Conservation (phyloP, 2,329 filamentous ascomycete genomes). For the Cordyceps cateniannulata region DNA sequence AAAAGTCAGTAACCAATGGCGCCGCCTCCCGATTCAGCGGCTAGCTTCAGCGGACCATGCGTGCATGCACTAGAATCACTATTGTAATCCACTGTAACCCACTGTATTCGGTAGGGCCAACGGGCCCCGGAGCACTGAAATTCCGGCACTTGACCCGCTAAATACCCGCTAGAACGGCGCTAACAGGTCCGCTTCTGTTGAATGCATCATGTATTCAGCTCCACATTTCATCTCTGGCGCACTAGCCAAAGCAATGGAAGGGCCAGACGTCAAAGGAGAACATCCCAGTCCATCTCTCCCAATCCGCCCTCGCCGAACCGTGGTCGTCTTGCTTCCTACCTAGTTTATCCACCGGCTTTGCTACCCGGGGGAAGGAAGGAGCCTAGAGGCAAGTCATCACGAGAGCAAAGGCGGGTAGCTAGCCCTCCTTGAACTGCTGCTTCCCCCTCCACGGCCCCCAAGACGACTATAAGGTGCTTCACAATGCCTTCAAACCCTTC, state of each 20-base stretch:
- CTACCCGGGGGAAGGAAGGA: not conserved
- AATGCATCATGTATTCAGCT: not conserved
- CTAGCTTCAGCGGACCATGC: not conserved
- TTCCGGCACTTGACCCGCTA: no score
- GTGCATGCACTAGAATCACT: not conserved
- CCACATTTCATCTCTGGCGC: slow-evolving; percentile 10
- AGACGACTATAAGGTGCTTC: not conserved
- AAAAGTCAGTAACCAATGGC: not conserved
- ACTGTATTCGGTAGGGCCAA: no score
- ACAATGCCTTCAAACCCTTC: not conserved
- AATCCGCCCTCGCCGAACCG: not conserved
- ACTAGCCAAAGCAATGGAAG: not conserved
- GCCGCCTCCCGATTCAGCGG: not conserved
- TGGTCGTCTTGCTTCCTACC: not conserved
- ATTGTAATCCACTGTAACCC: not conserved
- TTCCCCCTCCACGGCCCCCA: not conserved
- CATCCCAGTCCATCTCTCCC: not conserved
- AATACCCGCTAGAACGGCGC: no score
- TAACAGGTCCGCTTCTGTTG: not conserved
- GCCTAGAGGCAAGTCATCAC: not conserved
- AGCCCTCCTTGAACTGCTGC: not conserved
- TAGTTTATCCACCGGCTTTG: not conserved
- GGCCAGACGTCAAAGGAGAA: not conserved
- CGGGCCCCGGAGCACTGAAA: no score
- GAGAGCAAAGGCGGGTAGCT: slow-evolving; percentile 2